These are phyloP conservation scores for Barnettozyma hawaiiensis DNA, from an alignment of 1,139 yeast species.

Conservation along the genomic window DNA sequence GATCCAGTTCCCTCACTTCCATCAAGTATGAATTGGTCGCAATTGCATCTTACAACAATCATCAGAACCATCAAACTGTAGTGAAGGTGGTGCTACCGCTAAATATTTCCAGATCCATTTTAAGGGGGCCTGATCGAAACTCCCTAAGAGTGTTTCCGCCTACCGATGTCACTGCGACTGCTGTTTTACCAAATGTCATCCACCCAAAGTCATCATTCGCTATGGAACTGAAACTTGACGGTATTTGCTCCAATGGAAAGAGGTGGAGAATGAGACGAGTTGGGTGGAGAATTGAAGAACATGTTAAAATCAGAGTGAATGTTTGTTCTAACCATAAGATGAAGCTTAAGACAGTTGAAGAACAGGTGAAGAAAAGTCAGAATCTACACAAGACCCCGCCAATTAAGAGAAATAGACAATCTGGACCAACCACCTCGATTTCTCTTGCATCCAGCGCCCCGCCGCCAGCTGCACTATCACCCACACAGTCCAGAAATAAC, in stretches of 20 bases:
- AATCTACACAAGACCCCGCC: slow-evolving; percentile 22
- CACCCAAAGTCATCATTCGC: slow-evolving; percentile 86
- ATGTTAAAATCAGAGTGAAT: slow-evolving; percentile 51
- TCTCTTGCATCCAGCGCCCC: slow-evolving; percentile 15
- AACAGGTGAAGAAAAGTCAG: slow-evolving; percentile 34
- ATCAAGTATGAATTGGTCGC: slow-evolving; percentile 76
- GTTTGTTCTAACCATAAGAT: slow-evolving; percentile 51
- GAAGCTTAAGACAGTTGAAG: slow-evolving; percentile 45
- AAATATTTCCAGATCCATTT: slow-evolving; percentile 69
- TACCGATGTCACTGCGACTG: slow-evolving; percentile 81
- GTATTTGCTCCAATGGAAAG: slow-evolving; percentile 55
- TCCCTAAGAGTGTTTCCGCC: slow-evolving; percentile 94
- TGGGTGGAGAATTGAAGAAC: slow-evolving; percentile 88
- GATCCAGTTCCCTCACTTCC: slow-evolving; percentile 47
- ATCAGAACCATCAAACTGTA: slow-evolving; percentile 18
- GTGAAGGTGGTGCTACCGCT: slow-evolving; percentile 48
- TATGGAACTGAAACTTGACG: slow-evolving; percentile 75
- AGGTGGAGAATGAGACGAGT: slow-evolving; percentile 93
- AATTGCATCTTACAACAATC: slow-evolving; percentile 40
- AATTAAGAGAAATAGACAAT: slow-evolving; percentile 33
- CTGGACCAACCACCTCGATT: slow-evolving; percentile 34
- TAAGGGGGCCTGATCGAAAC: slow-evolving; percentile 80
- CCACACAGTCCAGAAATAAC: slow-evolving; percentile 12
- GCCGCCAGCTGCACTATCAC: slow-evolving; percentile 7
- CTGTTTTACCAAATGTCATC: slow-evolving; percentile 80